These are phyloP conservation scores for Puccinia hordei DNA, from an alignment of 1,284 basidiomycete genomes.

Conservation along the genomic window DNA sequence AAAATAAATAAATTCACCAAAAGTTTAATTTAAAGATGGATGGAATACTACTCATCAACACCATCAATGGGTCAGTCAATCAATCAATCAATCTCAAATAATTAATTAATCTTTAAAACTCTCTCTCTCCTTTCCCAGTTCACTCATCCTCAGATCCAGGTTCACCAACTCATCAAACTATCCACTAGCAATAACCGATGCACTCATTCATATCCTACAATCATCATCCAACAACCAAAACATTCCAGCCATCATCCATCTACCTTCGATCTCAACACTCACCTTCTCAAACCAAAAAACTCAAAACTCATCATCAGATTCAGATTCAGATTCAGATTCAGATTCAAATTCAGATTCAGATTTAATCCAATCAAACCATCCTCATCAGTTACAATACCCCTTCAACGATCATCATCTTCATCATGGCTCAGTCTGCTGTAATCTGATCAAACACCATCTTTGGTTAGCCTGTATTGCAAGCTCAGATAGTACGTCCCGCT, in stretches of 20 bases:
- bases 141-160: background rate
- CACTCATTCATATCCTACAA: background rate
- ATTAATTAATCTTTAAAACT: too few relatives aligned
- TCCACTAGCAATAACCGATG: slow-evolving; percentile 11
- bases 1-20: too few relatives aligned
- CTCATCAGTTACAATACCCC: background rate
- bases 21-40: background rate
- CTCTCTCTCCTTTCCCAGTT: too few relatives aligned
- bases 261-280: background rate
- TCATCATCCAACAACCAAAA: background rate
- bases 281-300: too few relatives aligned
- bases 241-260: background rate
- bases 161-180: background rate
- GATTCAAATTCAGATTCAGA: background rate
- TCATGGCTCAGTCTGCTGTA: slow-evolving; percentile 2
- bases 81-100: too few relatives aligned
- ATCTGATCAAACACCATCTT: slow-evolving; percentile 5
- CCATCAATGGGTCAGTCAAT: too few relatives aligned
- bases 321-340: background rate
- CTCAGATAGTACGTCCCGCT: background rate
- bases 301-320: background rate
- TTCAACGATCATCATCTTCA: background rate
- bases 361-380: background rate
- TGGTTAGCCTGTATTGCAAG: background rate
- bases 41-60: background rate